Base-by-base conservation (phyloP, 805 yeast genomes). In the Tetrapisispora pingtungensis region DNA sequence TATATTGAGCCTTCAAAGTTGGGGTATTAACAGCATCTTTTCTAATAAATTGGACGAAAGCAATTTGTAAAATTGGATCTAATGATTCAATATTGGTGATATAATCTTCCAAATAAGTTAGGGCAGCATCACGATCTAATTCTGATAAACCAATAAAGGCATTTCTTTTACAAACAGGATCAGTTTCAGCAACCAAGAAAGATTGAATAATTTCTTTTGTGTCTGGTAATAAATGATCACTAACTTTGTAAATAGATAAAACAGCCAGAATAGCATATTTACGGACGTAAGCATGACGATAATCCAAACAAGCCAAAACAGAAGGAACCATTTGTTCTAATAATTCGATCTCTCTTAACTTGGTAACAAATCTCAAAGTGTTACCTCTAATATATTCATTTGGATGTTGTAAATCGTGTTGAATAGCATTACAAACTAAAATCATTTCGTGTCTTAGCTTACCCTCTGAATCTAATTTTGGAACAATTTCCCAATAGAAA, bases 371-470 rank as follows among this genome's bases (percentile, higher is more conserved):
- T 58, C 97, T 79, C 65, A 93, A 73, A 10, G 97, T 90, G 58
- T 87, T 87, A 54, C 99, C 99, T 58, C 97, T 79, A 52, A 93
- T 83, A 62, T 82, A 93, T 67, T 93, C 98, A 71, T 93, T 93
- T 42, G 98, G 96, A 68, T 94, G 98, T 68, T 89, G 97, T 56
- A 93, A 75, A 64, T 93, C 99, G 65, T 88, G 89, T 66, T 93
- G 95, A 58, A 93, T 87, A 43, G 97, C 96, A 65, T 94, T 94
- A 71, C 97, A 93, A 41, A 90, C 97, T 51, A 93, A 77, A 66
- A 94, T 90, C 97, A 93, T 93, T 69, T 93, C 99, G 65, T 90
- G 97, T 68, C 86, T 86, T 73, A 94, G 77, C 64, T 86, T 87
- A 4, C 97, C 97, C 43, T 83, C 83, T 32, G 74, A 71, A 55